Evolutionary conservation across 768 basidiomycete genomes (phyloP), one percentile per base, ranked within the genome.

Genomic region (Paxillus ammoniavirescens): DNA sequence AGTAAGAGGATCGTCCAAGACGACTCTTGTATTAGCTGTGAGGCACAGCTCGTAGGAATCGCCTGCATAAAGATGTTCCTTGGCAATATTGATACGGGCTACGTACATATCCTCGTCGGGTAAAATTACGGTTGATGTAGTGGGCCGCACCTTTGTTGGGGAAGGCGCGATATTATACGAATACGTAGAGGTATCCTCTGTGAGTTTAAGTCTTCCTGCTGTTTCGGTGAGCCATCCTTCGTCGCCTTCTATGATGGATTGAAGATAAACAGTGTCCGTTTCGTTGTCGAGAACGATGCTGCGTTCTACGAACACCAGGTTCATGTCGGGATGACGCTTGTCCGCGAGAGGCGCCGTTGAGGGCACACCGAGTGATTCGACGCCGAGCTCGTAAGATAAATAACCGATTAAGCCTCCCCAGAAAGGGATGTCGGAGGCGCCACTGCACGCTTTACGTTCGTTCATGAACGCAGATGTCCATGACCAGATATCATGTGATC

Each of bases 11-110:
- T 72, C 68, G 33, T 79, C 78, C 42, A 84, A 63, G 12, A 76
- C 70, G 47, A 92, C 76, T 35, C 69, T 78, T 18, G 89, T 89
- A 12, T 77, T 81, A 5, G 88, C 87, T 1, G 95, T 97, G 31
- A 97, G 74, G 58, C 94, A 97, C 35, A 98, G 79, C 67, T 98
- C 95, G 70, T 98, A 98, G 2, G 91, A 91, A 65, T 97, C 89
- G 3, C 95, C 95, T 31, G 86, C 77, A 54, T 78, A 87, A 37
- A 97, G 81, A 55, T 80, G 77, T 51, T 90, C 84, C 63, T 92
- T 84, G 12, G 91, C 89, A 49, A 74, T 64, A 17, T 80, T 72
- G 59, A 97, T 93, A 15, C 81, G 81, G 23, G 79, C 69, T 28
- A 87, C 81, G 70, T 98, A 97, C 2, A 66, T 61, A 1, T 69